Conservation (phyloP, 2,329 filamentous ascomycete species). For the Dendryphion nanum region DNA sequence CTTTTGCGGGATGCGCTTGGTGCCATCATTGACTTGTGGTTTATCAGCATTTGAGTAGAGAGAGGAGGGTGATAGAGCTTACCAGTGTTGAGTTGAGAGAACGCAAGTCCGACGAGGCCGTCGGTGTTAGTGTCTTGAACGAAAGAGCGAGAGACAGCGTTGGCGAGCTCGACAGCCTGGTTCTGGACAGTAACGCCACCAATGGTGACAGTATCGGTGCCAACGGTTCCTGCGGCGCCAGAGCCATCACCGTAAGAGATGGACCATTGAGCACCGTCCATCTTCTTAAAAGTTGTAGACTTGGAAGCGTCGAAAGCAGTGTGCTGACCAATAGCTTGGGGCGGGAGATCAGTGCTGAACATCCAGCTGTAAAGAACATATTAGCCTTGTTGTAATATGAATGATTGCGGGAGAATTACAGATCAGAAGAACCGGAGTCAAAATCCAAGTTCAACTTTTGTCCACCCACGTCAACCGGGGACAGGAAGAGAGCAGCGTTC, state of each 20-base stretch:
- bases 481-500: conserved; percentile 68
- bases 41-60: conserved; percentile 5
- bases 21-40: conserved; percentile 33
- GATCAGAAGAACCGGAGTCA: conserved; percentile 73
- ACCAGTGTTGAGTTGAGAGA: conserved; percentile 61
- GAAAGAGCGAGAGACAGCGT: conserved; percentile 58
- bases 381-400: not conserved
- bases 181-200: conserved; percentile 61
- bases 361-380: conserved; percentile 57
- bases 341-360: conserved; percentile 61
- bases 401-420: conserved; percentile 47
- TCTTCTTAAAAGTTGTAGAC: conserved; percentile 50
- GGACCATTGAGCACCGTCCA: conserved; percentile 56
- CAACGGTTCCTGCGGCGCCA: conserved; percentile 62
- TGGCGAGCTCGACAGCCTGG: conserved; percentile 69
- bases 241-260: conserved; percentile 71
- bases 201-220: conserved; percentile 65
- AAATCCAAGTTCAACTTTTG: conserved; percentile 70
- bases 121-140: conserved; percentile 59
- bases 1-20: conserved; percentile 61
- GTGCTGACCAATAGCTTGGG: conserved; percentile 50
- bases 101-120: conserved; percentile 69
- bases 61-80: conserved; percentile 4
- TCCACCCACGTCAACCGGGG: conserved; percentile 67
- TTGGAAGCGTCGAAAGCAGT: conserved; percentile 54